These are phyloP conservation scores for Mollisiaceae sp. DNA, from an alignment of 2,329 filamentous ascomycete genomes.

Conservation along the genomic window DNA sequence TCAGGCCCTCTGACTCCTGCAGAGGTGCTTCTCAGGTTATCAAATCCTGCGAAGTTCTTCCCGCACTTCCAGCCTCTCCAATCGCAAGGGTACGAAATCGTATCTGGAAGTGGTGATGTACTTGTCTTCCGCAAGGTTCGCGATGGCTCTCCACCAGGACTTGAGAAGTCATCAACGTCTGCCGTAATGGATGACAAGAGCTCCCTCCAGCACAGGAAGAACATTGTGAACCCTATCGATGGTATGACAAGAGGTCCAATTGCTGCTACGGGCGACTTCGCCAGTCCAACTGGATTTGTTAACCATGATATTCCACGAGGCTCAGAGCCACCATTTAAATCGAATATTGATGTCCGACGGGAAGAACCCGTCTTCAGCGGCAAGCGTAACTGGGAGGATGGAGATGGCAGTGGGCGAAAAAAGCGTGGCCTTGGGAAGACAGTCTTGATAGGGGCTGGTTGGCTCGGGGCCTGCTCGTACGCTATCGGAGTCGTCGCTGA, in stretches of 20 bases:
- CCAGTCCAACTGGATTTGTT: slow-evolving; percentile 69
- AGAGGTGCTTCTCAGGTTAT: slow-evolving; percentile 63
- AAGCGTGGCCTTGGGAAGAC: slow-evolving; percentile 53
- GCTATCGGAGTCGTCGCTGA: slow-evolving; percentile 63
- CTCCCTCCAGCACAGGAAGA: slow-evolving; percentile 11
- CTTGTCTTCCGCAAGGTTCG: slow-evolving; percentile 69
- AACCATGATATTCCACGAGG: slow-evolving; percentile 57
- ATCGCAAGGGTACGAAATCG: slow-evolving; percentile 68
- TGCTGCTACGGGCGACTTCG: slow-evolving; percentile 61
- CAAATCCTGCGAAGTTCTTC: slow-evolving; percentile 68
- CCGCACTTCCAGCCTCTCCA: slow-evolving; percentile 64
- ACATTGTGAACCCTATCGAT: slow-evolving; percentile 59
- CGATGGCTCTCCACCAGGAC: slow-evolving; percentile 32
- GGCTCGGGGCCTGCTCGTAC: slow-evolving; percentile 61
- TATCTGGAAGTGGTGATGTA: slow-evolving; percentile 65
- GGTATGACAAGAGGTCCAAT: slow-evolving; percentile 44
- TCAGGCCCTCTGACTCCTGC: slow-evolving; percentile 60
- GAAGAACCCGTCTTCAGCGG: slow-evolving; percentile 56
- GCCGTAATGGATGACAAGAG: slow-evolving; percentile 24
- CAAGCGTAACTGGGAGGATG: slow-evolving; percentile 40
- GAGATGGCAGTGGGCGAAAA: slow-evolving; percentile 39
- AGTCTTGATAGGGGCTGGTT: slow-evolving; percentile 57
- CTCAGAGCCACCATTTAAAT: slow-evolving; percentile 48
- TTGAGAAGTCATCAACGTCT: slow-evolving; percentile 50
- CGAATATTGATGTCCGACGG: slow-evolving; percentile 51